A percentile compares a stretch with the other conserved stretches of the same genome.
Conservation (phyloP, 1,284 basidiomycete genomes). For the Ustanciosporium gigantosporum region DNA sequence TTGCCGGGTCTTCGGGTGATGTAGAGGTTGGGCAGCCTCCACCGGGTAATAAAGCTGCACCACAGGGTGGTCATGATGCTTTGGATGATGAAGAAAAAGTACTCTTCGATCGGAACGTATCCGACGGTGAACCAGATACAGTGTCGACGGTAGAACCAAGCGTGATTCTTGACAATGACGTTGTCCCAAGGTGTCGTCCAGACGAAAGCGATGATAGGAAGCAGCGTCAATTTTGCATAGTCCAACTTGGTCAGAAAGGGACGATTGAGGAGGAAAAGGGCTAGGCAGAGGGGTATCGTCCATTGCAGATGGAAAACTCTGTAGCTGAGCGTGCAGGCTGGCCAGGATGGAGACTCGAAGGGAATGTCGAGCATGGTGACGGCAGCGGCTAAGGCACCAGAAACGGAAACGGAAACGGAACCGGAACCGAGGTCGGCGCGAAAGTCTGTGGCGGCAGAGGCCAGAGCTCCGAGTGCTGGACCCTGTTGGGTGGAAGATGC, state of each 20-base stretch:
- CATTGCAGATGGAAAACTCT: conserved; percentile 45
- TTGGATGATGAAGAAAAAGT: conserved; percentile 56
- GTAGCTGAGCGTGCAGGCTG: conserved; percentile 47
- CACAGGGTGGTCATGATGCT: conserved; percentile 51
- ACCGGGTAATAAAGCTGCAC: conserved; percentile 46
- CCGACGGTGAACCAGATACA: conserved; percentile 52
- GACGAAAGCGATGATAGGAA: conserved; percentile 50
- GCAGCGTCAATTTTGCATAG: conserved; percentile 43
- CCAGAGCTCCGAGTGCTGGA: too few species aligned
- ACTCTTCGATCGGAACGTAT: conserved; percentile 52
- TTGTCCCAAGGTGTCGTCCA: conserved; percentile 58
- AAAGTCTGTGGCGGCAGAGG: too few species aligned
- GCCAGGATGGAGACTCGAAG: conserved; percentile 5
- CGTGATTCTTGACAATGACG: conserved; percentile 44
- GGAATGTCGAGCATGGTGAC: not conserved
- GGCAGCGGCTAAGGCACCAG: not conserved
- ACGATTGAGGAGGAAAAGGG: conserved; percentile 32
- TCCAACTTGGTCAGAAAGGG: conserved; percentile 51
- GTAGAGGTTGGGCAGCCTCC: conserved; percentile 40
- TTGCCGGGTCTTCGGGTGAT: conserved; percentile 1
- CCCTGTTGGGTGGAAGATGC: too few species aligned
- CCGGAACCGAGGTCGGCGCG: too few species aligned
- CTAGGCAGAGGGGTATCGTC: conserved; percentile 42
- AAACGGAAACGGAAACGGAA: not conserved
- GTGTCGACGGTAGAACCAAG: conserved; percentile 48